phyloP scores from a whole-genome alignment of 352 stramenopile species.

The Globisporangium mamillatum region DNA sequence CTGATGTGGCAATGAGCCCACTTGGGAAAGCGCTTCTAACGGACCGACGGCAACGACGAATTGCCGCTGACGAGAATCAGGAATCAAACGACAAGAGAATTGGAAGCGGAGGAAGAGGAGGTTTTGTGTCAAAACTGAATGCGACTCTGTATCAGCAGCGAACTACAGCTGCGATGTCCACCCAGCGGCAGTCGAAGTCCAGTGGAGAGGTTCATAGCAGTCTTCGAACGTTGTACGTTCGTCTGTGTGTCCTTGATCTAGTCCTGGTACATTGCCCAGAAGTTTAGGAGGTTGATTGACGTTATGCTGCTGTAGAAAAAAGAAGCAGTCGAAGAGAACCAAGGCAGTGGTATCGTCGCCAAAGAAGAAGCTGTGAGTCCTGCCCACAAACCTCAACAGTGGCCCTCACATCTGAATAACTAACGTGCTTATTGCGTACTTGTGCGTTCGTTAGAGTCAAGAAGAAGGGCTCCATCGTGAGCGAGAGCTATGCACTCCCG shows the following conservation, averaged over 20 bases:
- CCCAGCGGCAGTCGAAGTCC: conserved; percentile 17
- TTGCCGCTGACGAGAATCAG: conserved; percentile 15
- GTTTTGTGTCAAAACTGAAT: background rate
- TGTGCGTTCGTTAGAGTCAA: background rate
- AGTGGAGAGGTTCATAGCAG: conserved; percentile 5
- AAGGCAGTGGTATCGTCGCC: conserved; percentile 17
- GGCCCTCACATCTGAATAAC: background rate
- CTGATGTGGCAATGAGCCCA: conserved; percentile 10
- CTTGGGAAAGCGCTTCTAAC: conserved; percentile 23
- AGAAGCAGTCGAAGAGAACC: conserved; percentile 18
- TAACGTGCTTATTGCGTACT: background rate
- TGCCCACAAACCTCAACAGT: background rate
- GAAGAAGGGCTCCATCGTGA: conserved; percentile 13
- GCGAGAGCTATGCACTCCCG: conserved; percentile 21
- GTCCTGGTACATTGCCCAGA: background rate
- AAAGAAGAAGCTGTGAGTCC: conserved; percentile 24
- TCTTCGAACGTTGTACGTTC: conserved; percentile 15
- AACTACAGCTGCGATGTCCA: background rate
- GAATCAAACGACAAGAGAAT: conserved; percentile 4
- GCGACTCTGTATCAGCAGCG: background rate
- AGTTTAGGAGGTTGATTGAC: background rate
- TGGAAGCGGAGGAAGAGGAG: background rate
- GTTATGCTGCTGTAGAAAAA: background rate
- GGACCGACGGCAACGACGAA: background rate
- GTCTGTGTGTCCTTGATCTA: background rate